Conservation (phyloP, 192 early-diverging fungal species). For the Coemansia sp. region DNA sequence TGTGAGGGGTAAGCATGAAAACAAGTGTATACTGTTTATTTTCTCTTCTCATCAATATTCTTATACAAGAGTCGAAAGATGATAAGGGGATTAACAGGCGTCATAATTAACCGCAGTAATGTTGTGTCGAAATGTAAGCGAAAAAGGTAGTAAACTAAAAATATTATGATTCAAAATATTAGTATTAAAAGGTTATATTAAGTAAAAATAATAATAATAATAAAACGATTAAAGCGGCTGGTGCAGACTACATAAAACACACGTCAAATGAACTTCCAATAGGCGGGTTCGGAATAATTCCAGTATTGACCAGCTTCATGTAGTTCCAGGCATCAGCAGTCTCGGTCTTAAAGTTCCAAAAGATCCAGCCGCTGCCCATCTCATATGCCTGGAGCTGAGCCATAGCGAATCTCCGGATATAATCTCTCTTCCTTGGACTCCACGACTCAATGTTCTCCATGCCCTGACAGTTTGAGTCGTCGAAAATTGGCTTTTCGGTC, state of each 20-base stretch:
- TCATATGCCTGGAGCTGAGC: conserved; percentile 69
- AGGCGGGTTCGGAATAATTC: conserved; percentile 48
- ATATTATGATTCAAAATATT: no score
- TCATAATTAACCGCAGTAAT: no score
- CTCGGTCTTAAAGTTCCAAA: conserved; percentile 64
- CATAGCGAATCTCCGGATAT: conserved; percentile 55
- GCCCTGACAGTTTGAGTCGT: conserved; percentile 20
- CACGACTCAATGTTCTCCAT: conserved; percentile 40
- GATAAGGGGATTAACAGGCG: no score
- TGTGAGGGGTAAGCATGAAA: no score
- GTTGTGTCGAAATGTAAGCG: no score
- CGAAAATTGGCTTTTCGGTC: conserved; percentile 3
- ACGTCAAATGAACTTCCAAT: conserved; percentile 22
- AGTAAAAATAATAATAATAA: background rate
- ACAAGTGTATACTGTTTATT: no score
- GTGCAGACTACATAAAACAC: conserved; percentile 14
- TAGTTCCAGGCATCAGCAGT: conserved; percentile 57
- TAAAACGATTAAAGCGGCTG: background rate
- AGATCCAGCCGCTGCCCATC: conserved; percentile 56
- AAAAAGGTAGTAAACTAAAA: no score
- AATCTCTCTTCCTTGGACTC: conserved; percentile 46
- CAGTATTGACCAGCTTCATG: conserved; percentile 38
- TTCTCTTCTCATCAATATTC: no score
- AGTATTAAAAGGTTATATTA: no score
- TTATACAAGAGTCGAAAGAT: no score